Evolutionary conservation across 2,329 filamentous ascomycete genomes (phyloP).

Genomic region (Nemania sp.): DNA sequence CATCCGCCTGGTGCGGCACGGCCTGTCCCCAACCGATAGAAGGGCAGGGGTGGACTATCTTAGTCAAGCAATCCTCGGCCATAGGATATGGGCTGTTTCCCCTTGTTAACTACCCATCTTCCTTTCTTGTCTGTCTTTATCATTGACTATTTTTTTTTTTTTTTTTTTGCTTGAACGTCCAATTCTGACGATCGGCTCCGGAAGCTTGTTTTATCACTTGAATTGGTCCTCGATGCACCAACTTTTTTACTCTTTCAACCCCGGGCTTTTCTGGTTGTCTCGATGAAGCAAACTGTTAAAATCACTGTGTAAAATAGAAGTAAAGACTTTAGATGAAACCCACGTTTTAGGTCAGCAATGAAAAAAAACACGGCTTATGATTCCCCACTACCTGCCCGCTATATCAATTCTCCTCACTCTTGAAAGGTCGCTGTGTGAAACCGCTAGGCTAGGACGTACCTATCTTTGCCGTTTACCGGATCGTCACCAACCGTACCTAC

Average conservation of each 20-base stretch:
- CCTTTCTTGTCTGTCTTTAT: slow-evolving; percentile 28
- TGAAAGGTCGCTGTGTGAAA: not conserved
- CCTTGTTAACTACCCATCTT: slow-evolving; percentile 22
- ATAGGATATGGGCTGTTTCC: slow-evolving; percentile 13
- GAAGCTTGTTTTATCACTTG: slow-evolving; percentile 3
- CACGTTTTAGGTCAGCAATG: slow-evolving; percentile 31
- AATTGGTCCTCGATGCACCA: not conserved
- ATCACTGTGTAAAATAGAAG: slow-evolving; percentile 22
- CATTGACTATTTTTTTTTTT: not conserved
- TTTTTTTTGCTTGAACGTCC: not conserved
- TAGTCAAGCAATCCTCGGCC: not conserved
- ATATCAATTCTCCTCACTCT: not conserved
- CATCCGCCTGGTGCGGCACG: not conserved
- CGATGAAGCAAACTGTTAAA: slow-evolving; percentile 6
- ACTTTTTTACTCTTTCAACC: not conserved
- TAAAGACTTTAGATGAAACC: slow-evolving; percentile 30
- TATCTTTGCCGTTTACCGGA: not conserved
- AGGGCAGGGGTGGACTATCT: not conserved
- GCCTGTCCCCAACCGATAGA: not conserved
- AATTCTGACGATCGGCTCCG: slow-evolving; percentile 8
- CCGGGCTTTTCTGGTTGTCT: slow-evolving; percentile 3
- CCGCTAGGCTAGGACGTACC: no score
- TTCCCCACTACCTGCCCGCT: slow-evolving; percentile 5
- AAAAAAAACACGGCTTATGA: slow-evolving; percentile 10
- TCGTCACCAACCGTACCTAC: not conserved